Percentiles rank a stretch among this genome's conserved stretches.
phyloP scores from a whole-genome alignment of 768 basidiomycete species.

The Rhodotorula babjevae region DNA sequence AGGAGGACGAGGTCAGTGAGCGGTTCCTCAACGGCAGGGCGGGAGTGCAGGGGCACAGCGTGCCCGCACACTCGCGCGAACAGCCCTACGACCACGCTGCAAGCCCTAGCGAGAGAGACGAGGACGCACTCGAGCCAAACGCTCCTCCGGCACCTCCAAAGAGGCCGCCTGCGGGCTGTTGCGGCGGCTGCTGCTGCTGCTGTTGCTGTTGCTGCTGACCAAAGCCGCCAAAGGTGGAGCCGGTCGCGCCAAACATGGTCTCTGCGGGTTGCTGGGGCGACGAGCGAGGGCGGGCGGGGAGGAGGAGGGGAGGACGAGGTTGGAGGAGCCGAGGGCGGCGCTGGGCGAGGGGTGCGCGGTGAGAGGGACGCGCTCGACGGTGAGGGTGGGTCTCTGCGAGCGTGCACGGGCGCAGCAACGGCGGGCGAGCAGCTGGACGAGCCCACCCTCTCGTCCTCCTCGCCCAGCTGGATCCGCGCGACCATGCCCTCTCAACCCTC shows the following conservation, averaged over 20 bases:
- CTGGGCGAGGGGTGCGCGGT: neutral
- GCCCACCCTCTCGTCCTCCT: no score
- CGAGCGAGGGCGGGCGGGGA: neutral
- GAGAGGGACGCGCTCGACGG: neutral
- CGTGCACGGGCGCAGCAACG: no score
- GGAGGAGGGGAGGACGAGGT: neutral
- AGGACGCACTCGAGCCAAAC: conserved; percentile 27
- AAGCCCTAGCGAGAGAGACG: neutral
- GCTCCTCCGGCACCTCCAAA: conserved; percentile 15
- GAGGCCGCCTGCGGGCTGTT: conserved; percentile 21
- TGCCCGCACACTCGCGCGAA: no score
- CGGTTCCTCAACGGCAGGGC: neutral
- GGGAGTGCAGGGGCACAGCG: no score
- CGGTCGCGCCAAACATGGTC: conserved; percentile 25
- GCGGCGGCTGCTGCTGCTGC: conserved; percentile 12
- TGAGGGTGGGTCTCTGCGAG: no score
- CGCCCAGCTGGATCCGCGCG: no score
- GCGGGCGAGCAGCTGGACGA: no score
- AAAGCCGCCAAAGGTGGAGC: conserved; percentile 23
- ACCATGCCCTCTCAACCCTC: no score
- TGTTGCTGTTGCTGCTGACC: conserved; percentile 37
- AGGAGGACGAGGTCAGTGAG: neutral
- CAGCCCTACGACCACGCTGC: no score
- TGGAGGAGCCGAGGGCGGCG: neutral
- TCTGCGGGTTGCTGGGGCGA: no score